phyloP scores from a whole-genome alignment of 1,284 basidiomycete species.

The Sporisorium reilianum region DNA sequence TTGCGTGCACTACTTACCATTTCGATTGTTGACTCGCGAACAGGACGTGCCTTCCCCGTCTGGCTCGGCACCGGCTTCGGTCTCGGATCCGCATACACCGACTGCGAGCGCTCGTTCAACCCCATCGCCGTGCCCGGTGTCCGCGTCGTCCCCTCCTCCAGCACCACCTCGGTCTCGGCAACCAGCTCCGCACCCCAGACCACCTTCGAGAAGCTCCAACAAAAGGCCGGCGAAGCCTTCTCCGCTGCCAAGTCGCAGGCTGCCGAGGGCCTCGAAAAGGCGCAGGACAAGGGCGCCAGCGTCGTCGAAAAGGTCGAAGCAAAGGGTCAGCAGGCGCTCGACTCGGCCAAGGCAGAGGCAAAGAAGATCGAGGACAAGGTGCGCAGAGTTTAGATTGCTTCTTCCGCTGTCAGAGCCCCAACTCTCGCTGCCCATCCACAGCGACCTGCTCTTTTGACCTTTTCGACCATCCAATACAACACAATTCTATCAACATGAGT shows the following conservation, averaged over 20 bases:
- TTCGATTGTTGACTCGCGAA: constrained; percentile 23
- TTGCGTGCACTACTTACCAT: constrained; percentile 9
- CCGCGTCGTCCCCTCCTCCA: constrained; percentile 75
- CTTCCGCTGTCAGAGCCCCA: neutral
- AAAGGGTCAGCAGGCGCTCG: constrained; percentile 54
- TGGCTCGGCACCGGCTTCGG: constrained; percentile 92
- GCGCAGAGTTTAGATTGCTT: constrained; percentile 57
- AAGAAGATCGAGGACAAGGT: constrained; percentile 60
- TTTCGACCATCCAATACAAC: neutral
- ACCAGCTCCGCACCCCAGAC: constrained; percentile 45
- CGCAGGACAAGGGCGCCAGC: constrained; percentile 43
- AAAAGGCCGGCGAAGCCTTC: constrained; percentile 64
- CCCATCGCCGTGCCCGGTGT: constrained; percentile 91
- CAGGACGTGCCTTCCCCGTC: constrained; percentile 97
- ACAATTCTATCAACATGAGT: neutral
- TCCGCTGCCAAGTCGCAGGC: constrained; percentile 57
- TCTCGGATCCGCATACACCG: constrained; percentile 83
- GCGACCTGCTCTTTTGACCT: neutral
- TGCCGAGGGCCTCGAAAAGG: constrained; percentile 42
- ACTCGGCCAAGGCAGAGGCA: constrained; percentile 55
- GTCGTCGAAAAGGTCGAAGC: constrained; percentile 41
- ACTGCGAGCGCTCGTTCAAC: constrained; percentile 97
- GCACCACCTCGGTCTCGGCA: constrained; percentile 38
- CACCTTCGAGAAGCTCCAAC: constrained; percentile 60
- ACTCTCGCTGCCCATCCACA: neutral